Conservation (phyloP, 208 protist genomes). For the Angomonas deanei region DNA sequence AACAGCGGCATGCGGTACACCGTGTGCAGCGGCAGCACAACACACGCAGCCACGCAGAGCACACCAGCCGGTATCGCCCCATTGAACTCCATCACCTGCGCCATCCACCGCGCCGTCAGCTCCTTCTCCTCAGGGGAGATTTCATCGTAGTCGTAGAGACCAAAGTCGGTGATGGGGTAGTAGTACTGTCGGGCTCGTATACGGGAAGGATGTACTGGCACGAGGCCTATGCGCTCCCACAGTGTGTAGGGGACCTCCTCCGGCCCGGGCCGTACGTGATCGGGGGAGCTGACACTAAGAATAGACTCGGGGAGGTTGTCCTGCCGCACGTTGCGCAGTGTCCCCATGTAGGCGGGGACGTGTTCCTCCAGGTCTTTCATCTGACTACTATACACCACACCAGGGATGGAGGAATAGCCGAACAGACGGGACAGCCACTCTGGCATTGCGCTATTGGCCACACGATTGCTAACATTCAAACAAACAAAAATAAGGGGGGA, state of each 20-base stretch:
- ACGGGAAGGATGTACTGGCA: conserved; percentile 75
- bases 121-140: conserved; percentile 78
- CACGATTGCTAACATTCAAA: too few species aligned
- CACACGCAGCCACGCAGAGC: conserved; percentile 49
- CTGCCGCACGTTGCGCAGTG: conserved; percentile 62
- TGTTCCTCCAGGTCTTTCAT: conserved; percentile 33
- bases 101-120: conserved; percentile 80
- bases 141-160: conserved; percentile 84
- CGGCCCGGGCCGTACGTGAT: conserved; percentile 24
- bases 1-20: conserved; percentile 75
- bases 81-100: conserved; percentile 81
- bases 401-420: conserved; percentile 27
- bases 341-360: conserved; percentile 32
- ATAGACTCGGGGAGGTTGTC: conserved; percentile 39
- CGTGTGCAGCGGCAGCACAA: conserved; percentile 74
- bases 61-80: conserved; percentile 63
- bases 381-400: conserved; percentile 74
- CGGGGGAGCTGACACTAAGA: conserved; percentile 10
- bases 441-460: too few species aligned
- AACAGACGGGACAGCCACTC: neutral
- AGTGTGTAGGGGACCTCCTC: conserved; percentile 87
- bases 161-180: conserved; percentile 80
- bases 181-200: conserved; percentile 83
- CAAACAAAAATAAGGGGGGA: too few species aligned
- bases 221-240: conserved; percentile 75